Conservation (phyloP, 192 early-diverging fungal species). For the Coemansia sp. region DNA sequence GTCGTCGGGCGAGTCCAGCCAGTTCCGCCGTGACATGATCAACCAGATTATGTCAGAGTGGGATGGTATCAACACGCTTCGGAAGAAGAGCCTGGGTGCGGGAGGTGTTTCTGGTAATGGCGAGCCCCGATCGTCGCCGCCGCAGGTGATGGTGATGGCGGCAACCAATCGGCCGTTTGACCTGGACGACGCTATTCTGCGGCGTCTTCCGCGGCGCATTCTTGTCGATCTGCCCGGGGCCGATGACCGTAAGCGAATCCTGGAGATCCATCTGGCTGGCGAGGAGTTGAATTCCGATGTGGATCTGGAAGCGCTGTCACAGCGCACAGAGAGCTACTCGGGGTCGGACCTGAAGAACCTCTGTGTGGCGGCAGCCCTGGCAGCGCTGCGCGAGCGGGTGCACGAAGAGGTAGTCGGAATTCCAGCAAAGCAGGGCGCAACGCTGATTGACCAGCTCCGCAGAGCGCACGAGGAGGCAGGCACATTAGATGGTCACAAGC, state of each 20-base stretch:
- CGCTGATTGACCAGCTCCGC: constrained; percentile 40
- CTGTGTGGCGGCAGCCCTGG: constrained; percentile 80
- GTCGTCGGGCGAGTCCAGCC: constrained; percentile 52
- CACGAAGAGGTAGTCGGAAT: constrained; percentile 39
- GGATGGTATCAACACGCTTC: constrained; percentile 78
- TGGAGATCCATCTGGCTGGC: constrained; percentile 71
- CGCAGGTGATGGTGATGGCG: constrained; percentile 78
- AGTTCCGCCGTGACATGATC: constrained; percentile 73
- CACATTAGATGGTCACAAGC: constrained; percentile 2
- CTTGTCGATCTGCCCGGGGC: constrained; percentile 86
- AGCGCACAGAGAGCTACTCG: constrained; percentile 74
- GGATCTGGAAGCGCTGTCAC: constrained; percentile 62
- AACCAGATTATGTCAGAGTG: constrained; percentile 98
- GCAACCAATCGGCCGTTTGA: constrained; percentile 97
- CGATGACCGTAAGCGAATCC: constrained; percentile 69
- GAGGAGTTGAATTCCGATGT: constrained; percentile 65
- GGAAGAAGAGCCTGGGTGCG: constrained; percentile 46
- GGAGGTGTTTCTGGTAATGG: background rate
- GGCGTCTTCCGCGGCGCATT: constrained; percentile 85
- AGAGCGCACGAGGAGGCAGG: background rate
- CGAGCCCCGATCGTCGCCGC: no score
- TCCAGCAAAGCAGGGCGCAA: background rate
- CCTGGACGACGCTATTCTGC: constrained; percentile 92
- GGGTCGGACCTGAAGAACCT: constrained; percentile 96
- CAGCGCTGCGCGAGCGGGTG: constrained; percentile 60